phyloP scores from a whole-genome alignment of 2,329 filamentous ascomycete species.

The Phialophora chinensis region DNA sequence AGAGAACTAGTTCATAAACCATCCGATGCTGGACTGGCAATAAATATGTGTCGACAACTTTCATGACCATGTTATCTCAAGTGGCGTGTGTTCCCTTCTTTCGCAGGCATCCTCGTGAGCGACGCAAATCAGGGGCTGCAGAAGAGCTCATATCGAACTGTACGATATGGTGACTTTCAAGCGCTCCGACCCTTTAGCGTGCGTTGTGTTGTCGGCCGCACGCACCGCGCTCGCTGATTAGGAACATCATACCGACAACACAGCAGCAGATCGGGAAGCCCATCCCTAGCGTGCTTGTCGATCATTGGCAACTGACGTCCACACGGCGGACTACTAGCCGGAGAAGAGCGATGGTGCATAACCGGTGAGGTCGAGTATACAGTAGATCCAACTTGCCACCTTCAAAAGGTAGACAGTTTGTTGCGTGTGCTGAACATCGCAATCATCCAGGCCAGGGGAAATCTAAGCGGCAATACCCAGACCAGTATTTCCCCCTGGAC shows the following conservation, averaged over 20 bases:
- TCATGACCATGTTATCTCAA: neutral
- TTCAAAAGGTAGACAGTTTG: neutral
- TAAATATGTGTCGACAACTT: neutral
- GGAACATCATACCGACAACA: constrained; percentile 8
- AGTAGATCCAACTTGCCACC: neutral
- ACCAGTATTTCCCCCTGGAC: neutral
- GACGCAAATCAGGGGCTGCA: neutral
- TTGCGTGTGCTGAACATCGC: neutral
- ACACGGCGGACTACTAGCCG: neutral
- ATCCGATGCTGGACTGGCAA: neutral
- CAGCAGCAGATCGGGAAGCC: constrained; percentile 7
- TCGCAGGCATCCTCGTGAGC: neutral
- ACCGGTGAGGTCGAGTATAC: neutral
- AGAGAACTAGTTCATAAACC: neutral
- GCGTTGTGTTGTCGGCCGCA: neutral
- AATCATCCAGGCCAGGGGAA: neutral
- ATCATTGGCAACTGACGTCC: constrained; percentile 11
- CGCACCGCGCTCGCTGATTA: neutral
- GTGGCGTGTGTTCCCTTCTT: neutral
- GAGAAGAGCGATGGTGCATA: constrained; percentile 11
- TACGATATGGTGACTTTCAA: neutral
- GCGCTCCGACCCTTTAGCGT: neutral
- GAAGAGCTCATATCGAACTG: neutral
- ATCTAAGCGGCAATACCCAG: neutral
- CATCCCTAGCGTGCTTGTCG: constrained; percentile 11